Base-by-base conservation (phyloP, 2,329 filamentous ascomycete species). In the Aspergillus carbonarius region DNA sequence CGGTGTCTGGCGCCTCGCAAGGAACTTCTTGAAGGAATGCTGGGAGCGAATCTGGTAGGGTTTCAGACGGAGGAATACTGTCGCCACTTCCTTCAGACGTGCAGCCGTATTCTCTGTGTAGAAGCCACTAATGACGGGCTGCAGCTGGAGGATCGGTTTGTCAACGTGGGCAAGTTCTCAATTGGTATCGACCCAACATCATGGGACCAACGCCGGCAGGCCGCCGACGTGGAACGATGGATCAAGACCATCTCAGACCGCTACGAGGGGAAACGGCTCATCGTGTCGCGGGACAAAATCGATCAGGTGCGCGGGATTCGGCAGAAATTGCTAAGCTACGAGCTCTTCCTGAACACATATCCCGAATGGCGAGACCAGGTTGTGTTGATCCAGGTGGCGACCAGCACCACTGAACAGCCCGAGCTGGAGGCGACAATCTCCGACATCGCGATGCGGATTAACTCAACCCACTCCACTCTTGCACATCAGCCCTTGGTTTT, bases 21-120 rank as follows among this genome's bases (percentile, higher is more conserved):
- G 66, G 85, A 96, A 74, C 83, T 98, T 9, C 83, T 98, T 1
- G 89, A 96, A 67, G 93, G 95, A 56, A 93, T 98, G 81, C 85
- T 98, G 0, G 93, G 93, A 9, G 91, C 95, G 56, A 96, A 97
- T 67, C 81, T 98, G 12, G 86, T 98, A 62, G 93, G 91, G 1
- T 98, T 98, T 77, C 93, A 98, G 77, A 96, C 92, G 23, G 86
- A 89, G 57, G 93, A 98, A 74, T 98, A 98, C 70, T 89, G 90
- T 4, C 87, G 93, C 13, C 95, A 98, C 77, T 98, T 98, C 75
- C 81, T 97, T 51, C 93, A 97, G 76, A 98, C 93, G 0, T 97
- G 93, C 81, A 96, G 92, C 73, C 89, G 95, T 34, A 82, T 98
- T 13, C 82, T 98, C 37, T 89, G 85, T n/a, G 91, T 96, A 1